These are phyloP conservation scores for Rhodotorula babjevae DNA, from an alignment of 768 basidiomycete species.

Conservation along the genomic window DNA sequence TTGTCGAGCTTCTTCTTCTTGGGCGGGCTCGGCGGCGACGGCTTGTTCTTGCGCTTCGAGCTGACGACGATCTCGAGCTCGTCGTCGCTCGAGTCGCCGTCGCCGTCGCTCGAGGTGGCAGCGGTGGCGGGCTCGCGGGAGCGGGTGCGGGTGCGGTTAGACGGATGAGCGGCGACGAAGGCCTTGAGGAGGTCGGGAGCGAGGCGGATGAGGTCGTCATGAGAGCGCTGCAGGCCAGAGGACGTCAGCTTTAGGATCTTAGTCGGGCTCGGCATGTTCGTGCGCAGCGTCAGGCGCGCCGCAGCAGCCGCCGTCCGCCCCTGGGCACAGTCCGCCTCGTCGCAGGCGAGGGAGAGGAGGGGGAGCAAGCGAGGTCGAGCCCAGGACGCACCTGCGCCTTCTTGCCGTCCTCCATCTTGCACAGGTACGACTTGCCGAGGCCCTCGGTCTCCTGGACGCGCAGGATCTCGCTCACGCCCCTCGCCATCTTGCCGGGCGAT, in stretches of 20 bases:
- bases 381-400: conserved; percentile 9
- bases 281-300: no score
- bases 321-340: no score
- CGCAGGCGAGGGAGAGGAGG: no score
- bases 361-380: background rate
- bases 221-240: conserved; percentile 16
- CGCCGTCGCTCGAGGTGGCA: background rate
- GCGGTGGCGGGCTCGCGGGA: background rate
- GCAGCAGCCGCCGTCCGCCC: no score
- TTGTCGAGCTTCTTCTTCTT: background rate
- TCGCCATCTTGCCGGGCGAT: background rate
- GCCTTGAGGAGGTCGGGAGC: conserved; percentile 20
- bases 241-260: no score
- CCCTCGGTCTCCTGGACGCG: background rate
- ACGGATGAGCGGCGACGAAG: background rate
- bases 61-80: background rate
- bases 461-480: background rate
- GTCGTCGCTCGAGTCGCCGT: background rate
- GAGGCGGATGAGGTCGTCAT: background rate
- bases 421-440: background rate
- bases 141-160: background rate
- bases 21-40: background rate
- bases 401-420: conserved; percentile 10
- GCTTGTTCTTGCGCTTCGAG: background rate
- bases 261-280: no score